Percentiles rank a stretch among this genome's conserved stretches.
Conservation (phyloP, 2,329 filamentous ascomycete genomes). For the Cladosporium sp. region DNA sequence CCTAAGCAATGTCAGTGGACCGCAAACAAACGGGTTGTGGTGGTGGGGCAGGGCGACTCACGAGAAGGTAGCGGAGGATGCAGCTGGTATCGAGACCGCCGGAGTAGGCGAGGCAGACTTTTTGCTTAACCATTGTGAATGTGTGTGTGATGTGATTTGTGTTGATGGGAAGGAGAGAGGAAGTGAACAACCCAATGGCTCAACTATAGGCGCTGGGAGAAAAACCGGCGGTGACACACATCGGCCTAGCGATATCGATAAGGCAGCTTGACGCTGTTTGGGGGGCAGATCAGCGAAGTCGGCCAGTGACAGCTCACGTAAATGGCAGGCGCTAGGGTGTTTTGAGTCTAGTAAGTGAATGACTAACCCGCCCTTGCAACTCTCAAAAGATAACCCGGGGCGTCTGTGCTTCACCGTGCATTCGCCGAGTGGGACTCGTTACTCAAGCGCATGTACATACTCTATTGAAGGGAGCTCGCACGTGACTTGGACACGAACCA, state of each 20-base stretch:
- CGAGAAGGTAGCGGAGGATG: conserved; percentile 51
- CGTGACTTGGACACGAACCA: neutral
- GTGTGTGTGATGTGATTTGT: conserved; percentile 15
- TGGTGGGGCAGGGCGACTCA: conserved; percentile 26
- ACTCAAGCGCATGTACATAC: neutral
- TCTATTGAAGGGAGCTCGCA: neutral
- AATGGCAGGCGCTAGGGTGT: neutral
- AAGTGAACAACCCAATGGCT: conserved; percentile 8
- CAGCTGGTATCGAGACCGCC: conserved; percentile 63
- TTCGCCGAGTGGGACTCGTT: neutral
- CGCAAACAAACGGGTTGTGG: neutral
- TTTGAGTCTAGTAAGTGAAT: neutral
- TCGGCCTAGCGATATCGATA: conserved; percentile 6
- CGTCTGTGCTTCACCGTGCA: neutral
- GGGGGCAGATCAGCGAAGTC: neutral
- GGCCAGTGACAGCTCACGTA: neutral
- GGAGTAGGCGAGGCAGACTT: conserved; percentile 54
- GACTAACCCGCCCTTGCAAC: neutral
- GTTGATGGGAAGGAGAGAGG: neutral
- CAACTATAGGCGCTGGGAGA: conserved; percentile 4
- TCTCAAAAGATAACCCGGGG: neutral
- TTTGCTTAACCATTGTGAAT: conserved; percentile 43
- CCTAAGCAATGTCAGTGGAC: conserved; percentile 35
- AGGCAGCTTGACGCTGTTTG: neutral
- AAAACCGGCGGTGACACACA: conserved; percentile 17